Evolutionary conservation across 2,329 filamentous ascomycete species (phyloP), one percentile per base, ranked within the genome.

Genomic region (Elsinoe australis): DNA sequence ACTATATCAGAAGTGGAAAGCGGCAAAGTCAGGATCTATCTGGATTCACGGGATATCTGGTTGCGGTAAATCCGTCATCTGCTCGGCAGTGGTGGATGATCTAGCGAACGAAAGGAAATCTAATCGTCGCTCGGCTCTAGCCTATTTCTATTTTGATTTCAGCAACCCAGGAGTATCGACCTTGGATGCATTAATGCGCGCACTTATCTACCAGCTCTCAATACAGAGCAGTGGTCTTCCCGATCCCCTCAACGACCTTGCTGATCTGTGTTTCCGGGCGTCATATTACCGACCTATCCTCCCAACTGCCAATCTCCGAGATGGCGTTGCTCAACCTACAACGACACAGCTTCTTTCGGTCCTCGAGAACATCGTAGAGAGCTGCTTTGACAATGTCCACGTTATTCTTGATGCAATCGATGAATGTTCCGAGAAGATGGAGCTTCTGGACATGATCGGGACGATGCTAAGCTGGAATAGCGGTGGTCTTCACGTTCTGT

Each of bases 1-100:
- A 5, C 21, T 26, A 4, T 41, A 41, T 22, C 10, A 41, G 8
- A 26, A 21, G 3, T 41, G 36, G 36, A 28, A 41, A 19, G 14
- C 18, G 15, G 9, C 19, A 7, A 6, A 21, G 18, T 10, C 12
- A 5, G 17, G 19, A 8, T 28, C 36, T 14, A 21, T 41, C 2
- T 41, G 36, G 36, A 21, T 41, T 3, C 36, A 41, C 12, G 36
- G 36, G 12, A 26, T 41, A 15, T 22, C 36, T 8, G 36, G 36
- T 15, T 41, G 36, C 28, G 36, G 36, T n/a, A 41, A 41, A 15
- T 41, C 36, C n/a, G 36, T 41, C 12, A 28, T 41, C 15, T n/a
- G 21, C 4, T 21, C 36, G 7, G 22, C 18, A 5, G 21, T 17
- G 3, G 10, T 22, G 4, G 21, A 41, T 8, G 36, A 41, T 5